Percentiles rank a stretch among this genome's conserved stretches.
Conservation (phyloP, 202 grass and related monocot genomes). For the Zoysia matrella region DNA sequence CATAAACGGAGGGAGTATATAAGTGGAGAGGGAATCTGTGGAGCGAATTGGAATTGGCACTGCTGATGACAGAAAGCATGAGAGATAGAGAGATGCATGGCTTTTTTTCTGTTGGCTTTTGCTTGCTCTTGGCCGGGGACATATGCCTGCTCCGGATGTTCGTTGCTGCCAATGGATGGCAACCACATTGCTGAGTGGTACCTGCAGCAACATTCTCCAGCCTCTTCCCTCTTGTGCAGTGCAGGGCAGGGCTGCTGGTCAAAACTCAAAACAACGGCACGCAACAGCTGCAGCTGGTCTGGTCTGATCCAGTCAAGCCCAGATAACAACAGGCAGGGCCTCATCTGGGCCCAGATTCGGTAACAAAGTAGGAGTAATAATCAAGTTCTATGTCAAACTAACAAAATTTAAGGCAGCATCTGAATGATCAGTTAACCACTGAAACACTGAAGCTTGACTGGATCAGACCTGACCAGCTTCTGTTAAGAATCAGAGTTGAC, state of each 20-base stretch:
- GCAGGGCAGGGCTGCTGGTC: background rate
- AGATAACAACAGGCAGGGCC: slow-evolving; percentile 15
- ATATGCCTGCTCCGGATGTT: background rate
- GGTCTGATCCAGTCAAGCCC: slow-evolving; percentile 32
- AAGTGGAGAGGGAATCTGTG: slow-evolving; percentile 54
- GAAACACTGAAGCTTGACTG: background rate
- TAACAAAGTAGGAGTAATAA: background rate
- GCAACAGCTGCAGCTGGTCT: background rate
- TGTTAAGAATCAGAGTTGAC: slow-evolving; percentile 17
- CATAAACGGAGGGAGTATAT: slow-evolving; percentile 58
- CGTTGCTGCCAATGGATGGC: background rate
- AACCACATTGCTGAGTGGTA: background rate
- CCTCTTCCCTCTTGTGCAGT: background rate
- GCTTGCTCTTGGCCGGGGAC: slow-evolving; percentile 37
- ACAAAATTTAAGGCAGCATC: background rate
- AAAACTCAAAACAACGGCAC: slow-evolving; percentile 11
- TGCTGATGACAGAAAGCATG: slow-evolving; percentile 45
- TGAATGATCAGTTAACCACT: too few relatives aligned
- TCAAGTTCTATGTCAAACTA: background rate
- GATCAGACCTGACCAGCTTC: background rate
- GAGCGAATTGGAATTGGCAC: slow-evolving; percentile 33
- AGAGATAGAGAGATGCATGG: slow-evolving; percentile 49
- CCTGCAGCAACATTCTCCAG: slow-evolving; percentile 21
- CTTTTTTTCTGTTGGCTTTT: background rate
- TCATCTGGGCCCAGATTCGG: background rate